A percentile compares a stretch with the other conserved stretches of the same genome.
phyloP scores from a whole-genome alignment of 352 stramenopile species.

The Globisporangium alternatum region DNA sequence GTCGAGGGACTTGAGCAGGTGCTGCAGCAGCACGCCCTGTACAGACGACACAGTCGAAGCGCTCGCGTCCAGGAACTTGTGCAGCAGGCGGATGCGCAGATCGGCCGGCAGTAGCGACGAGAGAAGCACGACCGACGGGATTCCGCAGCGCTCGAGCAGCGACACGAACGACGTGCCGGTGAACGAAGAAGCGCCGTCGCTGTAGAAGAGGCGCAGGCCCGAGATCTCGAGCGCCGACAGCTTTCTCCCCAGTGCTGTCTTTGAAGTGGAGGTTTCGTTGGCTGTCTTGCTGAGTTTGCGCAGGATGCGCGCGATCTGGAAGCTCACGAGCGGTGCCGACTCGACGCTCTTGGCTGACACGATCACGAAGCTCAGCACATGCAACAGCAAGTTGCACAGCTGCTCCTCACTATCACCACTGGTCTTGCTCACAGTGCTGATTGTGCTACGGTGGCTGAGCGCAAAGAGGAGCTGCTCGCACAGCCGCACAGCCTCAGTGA shows the following conservation, averaged over 20 bases:
- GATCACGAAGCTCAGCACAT: slow-evolving; percentile 34
- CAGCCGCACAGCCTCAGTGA: slow-evolving; percentile 29
- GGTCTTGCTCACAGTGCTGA: not conserved
- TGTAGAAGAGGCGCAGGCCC: slow-evolving; percentile 14
- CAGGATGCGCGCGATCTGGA: slow-evolving; percentile 30
- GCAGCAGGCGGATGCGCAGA: slow-evolving; percentile 17
- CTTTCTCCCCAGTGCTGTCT: slow-evolving; percentile 18
- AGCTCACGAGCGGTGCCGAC: not conserved
- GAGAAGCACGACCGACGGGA: slow-evolving; percentile 15
- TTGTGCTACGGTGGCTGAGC: slow-evolving; percentile 18
- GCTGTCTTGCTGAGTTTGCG: slow-evolving; percentile 31
- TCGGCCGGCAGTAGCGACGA: slow-evolving; percentile 10
- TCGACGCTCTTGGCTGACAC: slow-evolving; percentile 10
- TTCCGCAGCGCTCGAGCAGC: slow-evolving; percentile 11
- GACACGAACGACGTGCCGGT: not conserved
- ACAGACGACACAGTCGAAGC: slow-evolving; percentile 7
- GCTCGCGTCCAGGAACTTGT: slow-evolving; percentile 9
- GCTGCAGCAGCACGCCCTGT: slow-evolving; percentile 31
- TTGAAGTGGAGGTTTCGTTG: not conserved
- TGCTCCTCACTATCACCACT: slow-evolving; percentile 2
- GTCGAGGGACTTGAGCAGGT: slow-evolving; percentile 30
- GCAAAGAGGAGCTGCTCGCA: slow-evolving; percentile 55
- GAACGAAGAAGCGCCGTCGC: not conserved
- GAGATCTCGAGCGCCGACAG: slow-evolving; percentile 32
- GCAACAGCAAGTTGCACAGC: slow-evolving; percentile 37